Conservation (phyloP, 2,329 filamentous ascomycete species). For the Ophiostoma australiae region DNA sequence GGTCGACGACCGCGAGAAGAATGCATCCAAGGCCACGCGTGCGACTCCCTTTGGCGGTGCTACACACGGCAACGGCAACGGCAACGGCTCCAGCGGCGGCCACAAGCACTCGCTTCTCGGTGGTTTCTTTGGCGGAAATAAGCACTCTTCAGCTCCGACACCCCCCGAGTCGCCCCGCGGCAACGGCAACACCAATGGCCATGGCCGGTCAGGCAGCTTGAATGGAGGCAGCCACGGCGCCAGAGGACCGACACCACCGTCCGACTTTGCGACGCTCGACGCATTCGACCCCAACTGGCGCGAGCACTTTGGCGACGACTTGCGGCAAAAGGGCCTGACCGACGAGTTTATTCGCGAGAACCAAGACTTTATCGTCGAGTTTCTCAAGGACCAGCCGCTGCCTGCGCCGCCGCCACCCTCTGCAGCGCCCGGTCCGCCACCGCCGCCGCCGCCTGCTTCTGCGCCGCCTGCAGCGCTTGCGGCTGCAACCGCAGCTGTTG, state of each 20-base stretch:
- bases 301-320: constrained; percentile 60
- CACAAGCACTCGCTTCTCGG: constrained; percentile 50
- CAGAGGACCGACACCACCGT: constrained; percentile 36
- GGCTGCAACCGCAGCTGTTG: constrained; percentile 27
- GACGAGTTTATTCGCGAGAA: constrained; percentile 64
- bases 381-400: constrained; percentile 51
- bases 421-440: constrained; percentile 22
- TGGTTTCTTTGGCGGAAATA: constrained; percentile 50
- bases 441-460: constrained; percentile 25
- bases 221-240: constrained; percentile 5
- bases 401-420: constrained; percentile 27
- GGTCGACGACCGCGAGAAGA: constrained; percentile 93
- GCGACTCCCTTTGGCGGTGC: constrained; percentile 66
- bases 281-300: constrained; percentile 62
- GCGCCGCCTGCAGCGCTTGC: constrained; percentile 34
- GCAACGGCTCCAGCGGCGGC: constrained; percentile 32
- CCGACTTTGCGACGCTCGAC: constrained; percentile 59
- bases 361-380: constrained; percentile 63
- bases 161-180: constrained; percentile 53
- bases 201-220: constrained; percentile 40
- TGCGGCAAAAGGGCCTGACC: constrained; percentile 57
- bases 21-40: constrained; percentile 80
- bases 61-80: constrained; percentile 24
- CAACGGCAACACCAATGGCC: constrained; percentile 31
- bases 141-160: constrained; percentile 47